Percentiles rank a stretch among this genome's conserved stretches.
Evolutionary conservation across 1,284 basidiomycete species (phyloP).

Genomic region (Neotropicomus parvogracilis): DNA sequence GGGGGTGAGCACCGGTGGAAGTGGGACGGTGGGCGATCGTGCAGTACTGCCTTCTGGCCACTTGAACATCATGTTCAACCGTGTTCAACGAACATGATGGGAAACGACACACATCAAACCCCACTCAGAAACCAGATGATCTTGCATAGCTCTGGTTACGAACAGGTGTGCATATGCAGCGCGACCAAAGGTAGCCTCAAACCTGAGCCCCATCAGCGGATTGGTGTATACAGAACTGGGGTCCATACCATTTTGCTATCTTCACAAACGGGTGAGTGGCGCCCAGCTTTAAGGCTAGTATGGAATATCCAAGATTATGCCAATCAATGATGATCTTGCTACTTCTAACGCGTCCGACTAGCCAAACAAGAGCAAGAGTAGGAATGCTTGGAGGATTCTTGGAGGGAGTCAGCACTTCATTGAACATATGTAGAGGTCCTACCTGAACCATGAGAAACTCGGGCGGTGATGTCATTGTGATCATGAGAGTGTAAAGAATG

Average conservation of each 20-base stretch:
- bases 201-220: constrained; percentile 45
- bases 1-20: constrained; percentile 70
- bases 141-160: constrained; percentile 87
- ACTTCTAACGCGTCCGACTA: constrained; percentile 64
- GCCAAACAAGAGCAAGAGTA: constrained; percentile 82
- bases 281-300: constrained; percentile 82
- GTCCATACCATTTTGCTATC: constrained; percentile 66
- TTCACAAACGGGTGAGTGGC: constrained; percentile 64
- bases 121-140: constrained; percentile 73
- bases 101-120: constrained; percentile 58
- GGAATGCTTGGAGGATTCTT: constrained; percentile 98
- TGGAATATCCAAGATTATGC: constrained; percentile 97
- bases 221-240: neutral
- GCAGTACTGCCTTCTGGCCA: constrained; percentile 73
- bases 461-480: constrained; percentile 64
- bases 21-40: constrained; percentile 83
- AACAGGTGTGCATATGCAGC: constrained; percentile 88
- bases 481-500: constrained; percentile 62
- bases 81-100: neutral
- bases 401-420: constrained; percentile 7
- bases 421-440: constrained; percentile 22
- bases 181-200: constrained; percentile 77
- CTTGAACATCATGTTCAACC: constrained; percentile 41
- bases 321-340: constrained; percentile 95
- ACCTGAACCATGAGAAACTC: constrained; percentile 91